Conservation (phyloP, 805 yeast species). For the Saccharomycopsis guyanensis region DNA sequence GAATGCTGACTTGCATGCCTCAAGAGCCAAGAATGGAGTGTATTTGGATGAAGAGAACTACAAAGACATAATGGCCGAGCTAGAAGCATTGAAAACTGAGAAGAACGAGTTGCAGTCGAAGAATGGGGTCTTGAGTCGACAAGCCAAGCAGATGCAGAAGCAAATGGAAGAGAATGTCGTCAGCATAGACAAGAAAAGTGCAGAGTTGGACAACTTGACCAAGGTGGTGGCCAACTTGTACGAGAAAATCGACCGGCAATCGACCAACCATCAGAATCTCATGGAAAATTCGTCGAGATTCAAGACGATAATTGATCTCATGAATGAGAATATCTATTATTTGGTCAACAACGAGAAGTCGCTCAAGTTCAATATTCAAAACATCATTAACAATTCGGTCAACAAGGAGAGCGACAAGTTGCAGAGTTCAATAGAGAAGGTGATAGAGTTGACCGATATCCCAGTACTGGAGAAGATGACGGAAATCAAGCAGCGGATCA, state of each 20-base stretch:
- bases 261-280: constrained; percentile 28
- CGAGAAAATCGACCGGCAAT: constrained; percentile 27
- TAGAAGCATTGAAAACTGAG: constrained; percentile 43
- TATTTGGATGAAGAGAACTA: constrained; percentile 56
- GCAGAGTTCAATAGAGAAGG: background rate
- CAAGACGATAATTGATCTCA: constrained; percentile 26
- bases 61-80: constrained; percentile 40
- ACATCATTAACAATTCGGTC: constrained; percentile 18
- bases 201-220: constrained; percentile 22
- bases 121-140: constrained; percentile 33
- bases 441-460: background rate
- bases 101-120: constrained; percentile 38
- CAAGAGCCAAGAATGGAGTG: constrained; percentile 58
- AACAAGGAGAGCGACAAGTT: constrained; percentile 9
- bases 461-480: background rate
- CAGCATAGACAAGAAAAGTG: constrained; percentile 20
- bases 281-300: constrained; percentile 29
- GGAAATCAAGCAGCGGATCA: constrained; percentile 12
- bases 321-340: constrained; percentile 25
- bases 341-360: constrained; percentile 24
- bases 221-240: constrained; percentile 26
- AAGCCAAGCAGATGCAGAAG: constrained; percentile 27
- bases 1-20: constrained; percentile 53
- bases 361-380: constrained; percentile 21
- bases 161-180: constrained; percentile 23